Evolutionary conservation across 441 rosid genomes (phyloP), one percentile per base, ranked within the genome.

Genomic region (Hura crepitans): DNA sequence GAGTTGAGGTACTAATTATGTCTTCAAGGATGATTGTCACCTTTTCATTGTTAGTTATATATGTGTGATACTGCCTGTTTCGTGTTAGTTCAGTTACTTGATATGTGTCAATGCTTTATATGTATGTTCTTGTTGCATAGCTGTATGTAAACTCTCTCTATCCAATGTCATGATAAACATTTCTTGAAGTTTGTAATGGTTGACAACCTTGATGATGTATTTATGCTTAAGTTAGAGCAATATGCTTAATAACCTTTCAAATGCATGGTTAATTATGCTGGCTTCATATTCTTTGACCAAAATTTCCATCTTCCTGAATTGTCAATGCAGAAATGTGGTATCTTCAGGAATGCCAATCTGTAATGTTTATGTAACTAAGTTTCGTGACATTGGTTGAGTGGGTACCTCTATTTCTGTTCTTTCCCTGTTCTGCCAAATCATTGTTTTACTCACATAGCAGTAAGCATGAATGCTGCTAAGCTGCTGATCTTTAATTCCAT

Each of bases 1-100:
- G 94, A 75, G 85, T 88, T 65, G 98, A 93, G 98, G 99, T 96
- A 77, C 46, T 62, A 62, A 51, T 81, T 74, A 77, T 70, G 55
- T 55, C 77, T 70, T 80, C 39, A 51, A 47, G 42, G 69, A 56
- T 63, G 45, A 33, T 33, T 76, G n/a, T 47, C n/a, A n/a, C n/a
- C n/a, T n/a, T n/a, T n/a, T n/a, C n/a, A n/a, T n/a, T n/a, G n/a
- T n/a, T n/a, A n/a, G n/a, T n/a, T n/a, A n/a, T n/a, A n/a, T n/a
- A n/a, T n/a, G n/a, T n/a, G n/a, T n/a, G n/a, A n/a, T n/a, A n/a
- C n/a, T 60, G 46, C 72, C 37, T 13, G 14, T 58, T 31, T 53
- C 49, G 73, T 20, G 35, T 71, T 65, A 71, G 35, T 46, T 55
- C 68, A 37, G 39, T 63, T 64, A 25, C 31, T 17, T 49, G 49